phyloP scores from a whole-genome alignment of 495 filamentous ascomycete genomes.

The Amorphotheca resinae region DNA sequence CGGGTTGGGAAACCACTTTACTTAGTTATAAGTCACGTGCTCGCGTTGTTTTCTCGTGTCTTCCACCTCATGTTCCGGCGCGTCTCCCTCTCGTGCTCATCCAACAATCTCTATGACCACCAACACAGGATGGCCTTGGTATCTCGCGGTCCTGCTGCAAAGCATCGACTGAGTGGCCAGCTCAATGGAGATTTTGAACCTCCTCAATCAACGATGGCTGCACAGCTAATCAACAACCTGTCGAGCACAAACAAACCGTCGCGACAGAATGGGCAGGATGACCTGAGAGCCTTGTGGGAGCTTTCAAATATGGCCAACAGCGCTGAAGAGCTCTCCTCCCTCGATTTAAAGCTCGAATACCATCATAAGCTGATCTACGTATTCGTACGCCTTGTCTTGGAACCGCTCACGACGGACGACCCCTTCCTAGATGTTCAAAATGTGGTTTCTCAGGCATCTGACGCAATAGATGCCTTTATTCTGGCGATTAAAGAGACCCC shows the following conservation, averaged over 20 bases:
- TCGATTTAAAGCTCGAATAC: conserved; percentile 54
- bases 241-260: conserved; percentile 19
- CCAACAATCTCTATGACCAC: background rate
- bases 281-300: conserved; percentile 55
- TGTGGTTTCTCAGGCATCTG: conserved; percentile 43
- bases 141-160: conserved; percentile 20
- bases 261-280: conserved; percentile 23
- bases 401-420: conserved; percentile 41
- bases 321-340: conserved; percentile 27
- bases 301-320: conserved; percentile 36
- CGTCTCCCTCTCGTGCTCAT: conserved; percentile 10
- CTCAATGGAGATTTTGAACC: conserved; percentile 16
- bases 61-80: background rate
- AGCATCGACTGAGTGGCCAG: conserved; percentile 3
- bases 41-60: conserved; percentile 1
- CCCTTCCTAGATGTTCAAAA: conserved; percentile 41
- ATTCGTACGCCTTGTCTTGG: conserved; percentile 69
- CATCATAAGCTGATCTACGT: conserved; percentile 77
- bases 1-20: conserved; percentile 7
- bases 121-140: conserved; percentile 25
- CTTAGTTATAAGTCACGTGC: conserved; percentile 7
- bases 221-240: conserved; percentile 48
- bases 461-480: conserved; percentile 62
- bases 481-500: conserved; percentile 64
- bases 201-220: conserved; percentile 58